Percentiles rank a stretch among this genome's conserved stretches.
Conservation (phyloP, 1,284 basidiomycete species). For the Kwoniella shivajii region DNA sequence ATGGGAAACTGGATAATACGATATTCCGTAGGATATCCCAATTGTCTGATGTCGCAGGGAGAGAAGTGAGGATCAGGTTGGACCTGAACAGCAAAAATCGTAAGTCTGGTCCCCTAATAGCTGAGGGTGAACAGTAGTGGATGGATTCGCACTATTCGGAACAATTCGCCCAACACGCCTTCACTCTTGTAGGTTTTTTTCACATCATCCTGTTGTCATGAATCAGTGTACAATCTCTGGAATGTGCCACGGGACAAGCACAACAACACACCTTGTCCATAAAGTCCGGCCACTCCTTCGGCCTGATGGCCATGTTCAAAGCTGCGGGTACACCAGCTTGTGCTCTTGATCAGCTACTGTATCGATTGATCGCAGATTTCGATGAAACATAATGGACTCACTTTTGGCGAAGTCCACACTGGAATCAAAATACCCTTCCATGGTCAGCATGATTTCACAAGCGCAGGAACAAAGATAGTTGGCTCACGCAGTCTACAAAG, state of each 20-base stretch:
- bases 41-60: slow-evolving; percentile 29
- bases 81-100: slow-evolving; percentile 25
- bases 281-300: slow-evolving; percentile 51
- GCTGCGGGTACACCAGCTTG: slow-evolving; percentile 47
- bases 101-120: too few relatives aligned
- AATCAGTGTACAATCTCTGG: not conserved
- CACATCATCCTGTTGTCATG: slow-evolving; percentile 22
- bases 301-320: slow-evolving; percentile 31
- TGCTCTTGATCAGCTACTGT: not conserved
- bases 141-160: slow-evolving; percentile 44
- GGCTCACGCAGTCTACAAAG: slow-evolving; percentile 13
- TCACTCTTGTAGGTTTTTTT: slow-evolving; percentile 33
- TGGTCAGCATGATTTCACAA: not conserved
- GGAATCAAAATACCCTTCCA: not conserved
- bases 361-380: not conserved
- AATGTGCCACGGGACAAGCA: too few relatives aligned
- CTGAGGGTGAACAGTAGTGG: too few relatives aligned
- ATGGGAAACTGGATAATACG: slow-evolving; percentile 27
- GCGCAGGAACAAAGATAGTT: not conserved
- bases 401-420: slow-evolving; percentile 56
- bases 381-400: too few relatives aligned
- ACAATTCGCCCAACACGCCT: slow-evolving; percentile 48
- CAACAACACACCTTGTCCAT: slow-evolving; percentile 51
- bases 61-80: slow-evolving; percentile 38
- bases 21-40: slow-evolving; percentile 28